A percentile compares a stretch with the other conserved stretches of the same genome.
These are phyloP conservation scores for Komagataella kurtzmanii DNA, from an alignment of 805 yeast species.

Conservation along the genomic window DNA sequence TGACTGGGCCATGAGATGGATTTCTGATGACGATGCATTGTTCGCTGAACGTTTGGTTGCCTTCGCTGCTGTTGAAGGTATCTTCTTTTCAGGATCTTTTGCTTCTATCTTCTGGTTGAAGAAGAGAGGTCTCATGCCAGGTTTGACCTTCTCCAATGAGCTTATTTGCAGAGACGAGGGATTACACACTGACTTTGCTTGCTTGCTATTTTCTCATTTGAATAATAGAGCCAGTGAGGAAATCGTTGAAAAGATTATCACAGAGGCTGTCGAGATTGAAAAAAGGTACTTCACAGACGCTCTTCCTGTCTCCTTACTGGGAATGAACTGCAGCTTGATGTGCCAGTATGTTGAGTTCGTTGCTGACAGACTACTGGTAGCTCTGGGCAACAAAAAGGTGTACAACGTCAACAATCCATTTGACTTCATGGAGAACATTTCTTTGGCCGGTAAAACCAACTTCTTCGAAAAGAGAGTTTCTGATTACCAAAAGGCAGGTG, in stretches of 20 bases:
- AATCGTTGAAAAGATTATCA: slow-evolving; percentile 74
- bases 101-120: slow-evolving; percentile 98
- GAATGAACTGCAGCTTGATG: slow-evolving; percentile 92
- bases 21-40: slow-evolving; percentile 72
- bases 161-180: slow-evolving; percentile 98
- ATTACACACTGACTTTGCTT: slow-evolving; percentile 96
- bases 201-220: slow-evolving; percentile 85
- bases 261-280: slow-evolving; percentile 93
- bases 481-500: slow-evolving; percentile 99
- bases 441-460: slow-evolving; percentile 96
- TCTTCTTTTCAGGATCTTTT: slow-evolving; percentile 95
- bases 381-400: slow-evolving; percentile 83
- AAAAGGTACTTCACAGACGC: slow-evolving; percentile 93
- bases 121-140: slow-evolving; percentile 99
- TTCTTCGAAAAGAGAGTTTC: slow-evolving; percentile 98
- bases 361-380: slow-evolving; percentile 87
- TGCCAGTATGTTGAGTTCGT: slow-evolving; percentile 96
- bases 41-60: slow-evolving; percentile 96
- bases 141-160: slow-evolving; percentile 94
- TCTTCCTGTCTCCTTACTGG: slow-evolving; percentile 81
- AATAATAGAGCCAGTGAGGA: slow-evolving; percentile 74
- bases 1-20: slow-evolving; percentile 98
- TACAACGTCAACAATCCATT: slow-evolving; percentile 89
- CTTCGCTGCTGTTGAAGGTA: slow-evolving; percentile 98
- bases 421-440: slow-evolving; percentile 98